phyloP scores from a whole-genome alignment of 2,329 filamentous ascomycete species.

The Magnaporthiopsis incrustans region DNA sequence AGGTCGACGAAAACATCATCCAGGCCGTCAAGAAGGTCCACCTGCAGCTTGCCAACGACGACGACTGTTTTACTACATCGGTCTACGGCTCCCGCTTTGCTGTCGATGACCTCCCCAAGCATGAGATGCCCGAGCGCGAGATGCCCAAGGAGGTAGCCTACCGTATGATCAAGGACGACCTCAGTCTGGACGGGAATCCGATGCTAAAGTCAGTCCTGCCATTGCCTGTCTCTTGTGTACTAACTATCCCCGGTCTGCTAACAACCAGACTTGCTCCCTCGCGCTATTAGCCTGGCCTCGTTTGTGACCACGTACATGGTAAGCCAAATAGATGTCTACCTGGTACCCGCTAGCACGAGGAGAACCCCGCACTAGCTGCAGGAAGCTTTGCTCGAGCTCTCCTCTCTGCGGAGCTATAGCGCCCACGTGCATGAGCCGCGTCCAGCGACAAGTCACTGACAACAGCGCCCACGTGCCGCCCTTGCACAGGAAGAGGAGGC shows the following conservation, averaged over 20 bases:
- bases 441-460: neutral
- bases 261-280: conserved; percentile 9
- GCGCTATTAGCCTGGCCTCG: conserved; percentile 61
- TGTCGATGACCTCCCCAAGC: conserved; percentile 66
- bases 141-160: conserved; percentile 95
- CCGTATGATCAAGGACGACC: conserved; percentile 91
- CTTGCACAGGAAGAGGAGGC: conserved; percentile 72
- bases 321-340: conserved; percentile 16
- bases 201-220: conserved; percentile 62
- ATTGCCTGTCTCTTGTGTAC: neutral
- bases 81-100: conserved; percentile 88
- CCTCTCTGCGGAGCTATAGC: no score
- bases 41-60: conserved; percentile 40
- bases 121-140: conserved; percentile 81
- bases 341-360: no score
- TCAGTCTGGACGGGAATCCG: conserved; percentile 85
- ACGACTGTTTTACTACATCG: conserved; percentile 60
- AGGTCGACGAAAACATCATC: conserved; percentile 20
- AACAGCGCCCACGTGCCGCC: neutral
- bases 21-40: conserved; percentile 33
- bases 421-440: no score
- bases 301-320: conserved; percentile 98
- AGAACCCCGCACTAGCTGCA: neutral
- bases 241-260: neutral
- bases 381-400: neutral